phyloP scores from a whole-genome alignment of 2,329 filamentous ascomycete genomes.

The Pseudogymnoascus sp. region DNA sequence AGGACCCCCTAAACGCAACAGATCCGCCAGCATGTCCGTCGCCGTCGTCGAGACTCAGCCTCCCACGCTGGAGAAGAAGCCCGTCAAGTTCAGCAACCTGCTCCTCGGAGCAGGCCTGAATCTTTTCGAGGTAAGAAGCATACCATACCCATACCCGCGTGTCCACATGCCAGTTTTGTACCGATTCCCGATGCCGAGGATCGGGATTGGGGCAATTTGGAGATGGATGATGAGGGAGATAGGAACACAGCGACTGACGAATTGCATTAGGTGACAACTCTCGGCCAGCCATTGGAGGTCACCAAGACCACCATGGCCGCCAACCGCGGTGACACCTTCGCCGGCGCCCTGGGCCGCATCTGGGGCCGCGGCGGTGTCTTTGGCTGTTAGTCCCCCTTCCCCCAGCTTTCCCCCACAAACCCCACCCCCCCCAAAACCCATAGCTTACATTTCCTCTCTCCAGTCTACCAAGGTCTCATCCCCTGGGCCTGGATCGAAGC shows the following conservation, averaged over 20 bases:
- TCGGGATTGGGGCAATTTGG: not conserved
- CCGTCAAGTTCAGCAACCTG: constrained; percentile 99
- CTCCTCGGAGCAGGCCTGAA: constrained; percentile 42
- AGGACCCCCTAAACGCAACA: constrained; percentile 62
- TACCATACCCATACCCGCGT: not conserved
- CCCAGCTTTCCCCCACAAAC: not conserved
- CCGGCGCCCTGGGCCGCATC: constrained; percentile 70
- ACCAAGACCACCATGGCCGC: constrained; percentile 99
- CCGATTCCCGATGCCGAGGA: not conserved
- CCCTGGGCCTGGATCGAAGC: constrained; percentile 99
- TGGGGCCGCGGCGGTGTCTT: constrained; percentile 89
- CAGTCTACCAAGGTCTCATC: constrained; percentile 99
- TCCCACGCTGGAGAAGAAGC: constrained; percentile 87
- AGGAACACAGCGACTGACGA: constrained; percentile 7
- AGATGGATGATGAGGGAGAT: not conserved
- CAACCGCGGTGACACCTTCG: constrained; percentile 83
- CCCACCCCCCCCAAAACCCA: not conserved
- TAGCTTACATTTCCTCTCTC: constrained; percentile 24
- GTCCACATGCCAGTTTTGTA: not conserved
- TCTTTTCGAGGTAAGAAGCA: constrained; percentile 23
- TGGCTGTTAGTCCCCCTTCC: constrained; percentile 63
- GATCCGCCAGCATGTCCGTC: constrained; percentile 52
- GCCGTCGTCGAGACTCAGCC: constrained; percentile 43
- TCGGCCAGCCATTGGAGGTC: constrained; percentile 83
- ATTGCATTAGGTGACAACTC: constrained; percentile 40